Percentiles rank a stretch among this genome's conserved stretches.
These are phyloP conservation scores for Hyphodiscus hymeniophilus DNA, from an alignment of 495 filamentous ascomycete species.

Conservation along the genomic window DNA sequence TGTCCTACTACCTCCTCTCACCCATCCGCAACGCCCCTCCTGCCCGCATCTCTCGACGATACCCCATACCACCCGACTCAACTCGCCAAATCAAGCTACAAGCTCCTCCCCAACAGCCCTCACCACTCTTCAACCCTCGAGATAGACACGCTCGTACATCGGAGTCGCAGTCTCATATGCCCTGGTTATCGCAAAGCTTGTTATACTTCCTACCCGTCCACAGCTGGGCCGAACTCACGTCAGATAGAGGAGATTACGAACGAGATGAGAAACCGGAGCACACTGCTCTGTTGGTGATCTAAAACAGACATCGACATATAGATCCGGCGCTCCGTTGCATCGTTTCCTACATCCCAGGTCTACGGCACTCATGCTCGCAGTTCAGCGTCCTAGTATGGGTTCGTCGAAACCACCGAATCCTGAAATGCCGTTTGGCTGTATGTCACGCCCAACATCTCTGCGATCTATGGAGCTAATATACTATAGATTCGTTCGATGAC, in stretches of 20 bases:
- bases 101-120: too few species aligned
- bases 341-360: background rate
- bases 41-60: background rate
- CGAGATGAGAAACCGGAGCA: constrained; percentile 6
- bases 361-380: constrained; percentile 35
- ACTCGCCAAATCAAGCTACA: background rate
- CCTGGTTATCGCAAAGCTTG: background rate
- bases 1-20: too few species aligned
- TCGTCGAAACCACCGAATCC: constrained; percentile 31
- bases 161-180: too few species aligned
- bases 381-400: constrained; percentile 40
- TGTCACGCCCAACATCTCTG: constrained; percentile 23
- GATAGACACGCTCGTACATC: too few species aligned
- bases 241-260: background rate
- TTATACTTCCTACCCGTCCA: background rate
- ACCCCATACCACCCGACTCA: background rate
- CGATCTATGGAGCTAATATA: background rate
- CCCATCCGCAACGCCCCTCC: background rate
- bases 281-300: constrained; percentile 1
- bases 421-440: constrained; percentile 54
- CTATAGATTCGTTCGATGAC: constrained; percentile 22
- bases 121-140: too few species aligned
- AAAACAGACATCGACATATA: background rate
- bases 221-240: background rate
- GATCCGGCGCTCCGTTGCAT: background rate